Percentiles rank a stretch among this genome's conserved stretches.
phyloP scores from a whole-genome alignment of 2,329 filamentous ascomycete species.

The Ophiostoma himal-ulmi region DNA sequence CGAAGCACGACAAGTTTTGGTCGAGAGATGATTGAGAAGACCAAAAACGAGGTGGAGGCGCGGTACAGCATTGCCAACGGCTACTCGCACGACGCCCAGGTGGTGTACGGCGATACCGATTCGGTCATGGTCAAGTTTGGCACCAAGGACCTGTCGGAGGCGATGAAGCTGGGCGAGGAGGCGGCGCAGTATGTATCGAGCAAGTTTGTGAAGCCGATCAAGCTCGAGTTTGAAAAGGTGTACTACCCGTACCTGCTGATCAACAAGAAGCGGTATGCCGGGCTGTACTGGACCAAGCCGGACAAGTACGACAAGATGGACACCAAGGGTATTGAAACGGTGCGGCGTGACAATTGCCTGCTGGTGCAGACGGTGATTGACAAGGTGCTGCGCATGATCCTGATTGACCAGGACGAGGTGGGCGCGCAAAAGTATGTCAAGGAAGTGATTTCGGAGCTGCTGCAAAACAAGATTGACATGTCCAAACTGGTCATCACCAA shows the following conservation, averaged over 20 bases:
- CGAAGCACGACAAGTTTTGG: slow-evolving; percentile 96
- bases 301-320: slow-evolving; percentile 99
- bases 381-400: slow-evolving; percentile 87
- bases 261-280: slow-evolving; percentile 99
- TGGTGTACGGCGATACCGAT: slow-evolving; percentile 98
- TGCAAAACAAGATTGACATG: slow-evolving; percentile 98
- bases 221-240: slow-evolving; percentile 98
- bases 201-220: slow-evolving; percentile 95
- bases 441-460: slow-evolving; percentile 84
- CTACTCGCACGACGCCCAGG: slow-evolving; percentile 88
- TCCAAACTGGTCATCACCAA: slow-evolving; percentile 99
- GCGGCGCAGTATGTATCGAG: slow-evolving; percentile 80
- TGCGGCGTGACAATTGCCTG: slow-evolving; percentile 91
- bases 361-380: slow-evolving; percentile 96
- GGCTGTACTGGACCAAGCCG: slow-evolving; percentile 93
- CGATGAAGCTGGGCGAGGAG: slow-evolving; percentile 94
- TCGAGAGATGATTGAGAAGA: slow-evolving; percentile 98
- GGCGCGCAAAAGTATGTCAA: slow-evolving; percentile 98
- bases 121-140: slow-evolving; percentile 99
- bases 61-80: slow-evolving; percentile 90
- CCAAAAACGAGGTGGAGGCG: slow-evolving; percentile 88
- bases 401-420: slow-evolving; percentile 86
- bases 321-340: slow-evolving; percentile 97
- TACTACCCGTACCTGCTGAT: slow-evolving; percentile 97
- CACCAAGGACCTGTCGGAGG: slow-evolving; percentile 74